Evolutionary conservation across 371 early-diverging fungal species (phyloP), one percentile per base, ranked within the genome.

Genomic region (Hamiltosporidium magnivora): DNA sequence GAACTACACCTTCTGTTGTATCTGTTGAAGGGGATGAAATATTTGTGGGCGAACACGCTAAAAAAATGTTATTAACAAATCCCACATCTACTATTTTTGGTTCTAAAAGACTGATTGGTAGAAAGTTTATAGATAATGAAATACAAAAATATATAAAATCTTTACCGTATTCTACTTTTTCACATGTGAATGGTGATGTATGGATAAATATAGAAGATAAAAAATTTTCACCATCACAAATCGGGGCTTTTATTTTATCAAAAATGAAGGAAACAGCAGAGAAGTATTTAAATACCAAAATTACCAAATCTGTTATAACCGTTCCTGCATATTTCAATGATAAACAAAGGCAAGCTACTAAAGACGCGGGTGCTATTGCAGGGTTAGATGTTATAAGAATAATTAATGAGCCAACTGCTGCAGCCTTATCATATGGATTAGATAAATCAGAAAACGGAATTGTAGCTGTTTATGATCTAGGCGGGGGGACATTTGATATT

Each of bases 401-500:
- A 60, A 93, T 96, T 80, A 96, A 95, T 84, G 99, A 98, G 76
- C 97, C 97, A 53, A 95, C 95, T 1, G 97, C 97, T 12, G 95
- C 97, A 62, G 96, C 99, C 54, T 83, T 94, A 63, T 94, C 97
- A 53, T 96, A 93, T 80, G 97, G 96, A 68, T 83, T 94, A 8
- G 94, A 94, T 82, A 93, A 92, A 84, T 74, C 84, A n/a, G 88
- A 86, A 55, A 89, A 92, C 82, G 88, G 88, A 77, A 91, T 90
- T 73, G 86, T 86, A 75, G 94, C 93, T 41, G 94, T 99, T n/a
- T 98, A 90, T 84, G 96, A 98, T 86, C 85, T 98, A 69, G 96
- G 99, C 61, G 96, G 99, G 78, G 99, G 99, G 71, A 98, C 96
- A 1, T 98, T 98, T 83, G 96, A 98, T 90, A 89, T 98, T 77